These are phyloP conservation scores for Hymenoscyphus infarciens DNA, from an alignment of 2,329 filamentous ascomycete genomes.

Conservation along the genomic window DNA sequence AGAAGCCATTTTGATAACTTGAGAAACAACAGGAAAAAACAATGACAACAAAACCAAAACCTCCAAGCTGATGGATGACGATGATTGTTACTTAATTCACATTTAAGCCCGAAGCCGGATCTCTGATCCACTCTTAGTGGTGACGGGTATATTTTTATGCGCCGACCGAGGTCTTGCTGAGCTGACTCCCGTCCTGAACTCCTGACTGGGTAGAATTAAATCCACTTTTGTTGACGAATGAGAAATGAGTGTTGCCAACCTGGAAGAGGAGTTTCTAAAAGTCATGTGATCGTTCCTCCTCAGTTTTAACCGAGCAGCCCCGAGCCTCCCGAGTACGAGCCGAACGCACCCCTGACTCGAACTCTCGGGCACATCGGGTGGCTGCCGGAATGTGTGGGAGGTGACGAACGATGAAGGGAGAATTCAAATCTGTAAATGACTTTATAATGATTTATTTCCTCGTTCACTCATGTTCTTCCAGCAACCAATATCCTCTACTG, in stretches of 20 bases:
- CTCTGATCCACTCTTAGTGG: neutral
- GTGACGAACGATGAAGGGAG: neutral
- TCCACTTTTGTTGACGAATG: neutral
- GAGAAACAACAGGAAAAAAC: constrained; percentile 6
- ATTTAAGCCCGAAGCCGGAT: constrained; percentile 8
- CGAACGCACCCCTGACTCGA: neutral
- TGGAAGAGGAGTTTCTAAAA: too few relatives aligned
- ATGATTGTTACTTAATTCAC: constrained; percentile 5
- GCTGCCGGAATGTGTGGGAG: neutral
- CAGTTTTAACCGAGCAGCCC: neutral
- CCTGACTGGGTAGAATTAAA: neutral
- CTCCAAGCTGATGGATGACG: constrained; percentile 1
- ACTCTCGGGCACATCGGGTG: neutral
- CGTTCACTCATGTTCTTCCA: neutral
- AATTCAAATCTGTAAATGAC: neutral
- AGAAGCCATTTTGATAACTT: constrained; percentile 20
- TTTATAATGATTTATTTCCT: neutral
- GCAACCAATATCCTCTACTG: neutral
- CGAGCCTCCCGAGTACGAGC: neutral
- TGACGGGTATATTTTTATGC: constrained; percentile 16
- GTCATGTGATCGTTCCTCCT: constrained; percentile 5
- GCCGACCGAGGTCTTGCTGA: constrained; percentile 5
- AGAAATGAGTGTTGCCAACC: neutral
- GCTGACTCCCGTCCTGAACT: neutral
- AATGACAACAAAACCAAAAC: neutral